Evolutionary conservation across 2,329 filamentous ascomycete species (phyloP).

Genomic region (Fusarium nematophilum): DNA sequence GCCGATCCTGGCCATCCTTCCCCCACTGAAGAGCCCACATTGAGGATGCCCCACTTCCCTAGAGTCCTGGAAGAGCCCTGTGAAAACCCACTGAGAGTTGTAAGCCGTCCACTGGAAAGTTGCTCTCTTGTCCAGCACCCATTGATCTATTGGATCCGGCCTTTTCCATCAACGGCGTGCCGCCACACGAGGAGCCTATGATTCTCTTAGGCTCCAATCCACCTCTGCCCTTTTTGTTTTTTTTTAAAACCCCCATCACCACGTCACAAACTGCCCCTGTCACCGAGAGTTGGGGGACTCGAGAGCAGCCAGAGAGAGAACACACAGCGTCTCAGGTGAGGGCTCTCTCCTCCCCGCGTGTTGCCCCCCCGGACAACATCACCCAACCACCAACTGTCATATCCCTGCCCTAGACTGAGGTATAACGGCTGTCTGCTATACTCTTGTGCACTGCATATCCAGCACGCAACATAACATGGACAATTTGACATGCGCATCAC

Average conservation of each 20-base stretch:
- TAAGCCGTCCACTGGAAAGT: conserved; percentile 26
- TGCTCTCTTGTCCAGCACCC: conserved; percentile 21
- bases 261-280: conserved; percentile 28
- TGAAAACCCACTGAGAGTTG: conserved; percentile 13
- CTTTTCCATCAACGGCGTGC: conserved; percentile 16
- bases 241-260: conserved; percentile 19
- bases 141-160: no score
- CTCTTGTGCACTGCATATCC: conserved; percentile 17
- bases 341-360: conserved; percentile 16
- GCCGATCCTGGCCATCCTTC: conserved; percentile 11
- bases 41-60: conserved; percentile 17
- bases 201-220: background rate
- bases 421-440: conserved; percentile 25
- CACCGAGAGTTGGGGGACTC: conserved; percentile 14
- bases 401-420: conserved; percentile 23
- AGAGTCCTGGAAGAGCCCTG: conserved; percentile 21
- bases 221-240: no score
- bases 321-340: conserved; percentile 26
- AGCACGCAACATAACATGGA: conserved; percentile 17
- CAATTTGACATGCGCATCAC: conserved; percentile 24
- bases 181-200: conserved; percentile 21
- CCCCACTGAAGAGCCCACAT: conserved; percentile 6
- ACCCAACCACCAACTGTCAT: conserved; percentile 29
- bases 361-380: conserved; percentile 24
- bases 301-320: conserved; percentile 18